Conservation (phyloP, 345 rosid species). For the Populus euphratica region DNA sequence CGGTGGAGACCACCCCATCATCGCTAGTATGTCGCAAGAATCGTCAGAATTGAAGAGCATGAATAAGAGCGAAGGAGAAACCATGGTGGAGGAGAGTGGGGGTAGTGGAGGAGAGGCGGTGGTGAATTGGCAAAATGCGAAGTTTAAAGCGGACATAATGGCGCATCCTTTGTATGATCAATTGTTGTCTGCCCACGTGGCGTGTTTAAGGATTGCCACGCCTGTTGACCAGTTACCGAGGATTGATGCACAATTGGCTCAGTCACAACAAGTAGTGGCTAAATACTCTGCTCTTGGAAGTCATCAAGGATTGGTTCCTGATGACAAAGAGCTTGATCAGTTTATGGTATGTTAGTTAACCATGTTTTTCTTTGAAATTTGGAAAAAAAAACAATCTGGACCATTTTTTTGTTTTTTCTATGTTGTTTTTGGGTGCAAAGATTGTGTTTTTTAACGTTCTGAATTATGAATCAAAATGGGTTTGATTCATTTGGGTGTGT, state of each 20-base stretch:
- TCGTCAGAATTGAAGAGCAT: slow-evolving; percentile 39
- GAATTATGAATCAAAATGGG: neutral
- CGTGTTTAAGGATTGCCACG: slow-evolving; percentile 85
- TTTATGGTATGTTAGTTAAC: slow-evolving; percentile 64
- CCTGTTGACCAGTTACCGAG: slow-evolving; percentile 95
- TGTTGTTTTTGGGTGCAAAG: neutral
- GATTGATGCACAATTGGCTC: slow-evolving; percentile 93
- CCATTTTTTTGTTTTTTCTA: neutral
- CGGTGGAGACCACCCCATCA: slow-evolving; percentile 35
- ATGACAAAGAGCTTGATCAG: slow-evolving; percentile 93
- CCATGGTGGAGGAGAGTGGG: slow-evolving; percentile 31
- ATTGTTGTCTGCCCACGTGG: slow-evolving; percentile 84
- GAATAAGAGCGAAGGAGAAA: slow-evolving; percentile 39
- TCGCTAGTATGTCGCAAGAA: slow-evolving; percentile 40
- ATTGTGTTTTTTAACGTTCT: neutral
- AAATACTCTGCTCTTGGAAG: slow-evolving; percentile 76
- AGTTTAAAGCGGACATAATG: slow-evolving; percentile 79
- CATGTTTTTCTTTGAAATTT: neutral
- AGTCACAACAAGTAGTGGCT: slow-evolving; percentile 86
- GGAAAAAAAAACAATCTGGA: neutral
- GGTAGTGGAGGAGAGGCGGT: slow-evolving; percentile 43
- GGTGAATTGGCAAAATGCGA: slow-evolving; percentile 82
- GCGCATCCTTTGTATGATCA: slow-evolving; percentile 88
- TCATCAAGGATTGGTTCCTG: slow-evolving; percentile 55
- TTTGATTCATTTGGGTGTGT: neutral